These are phyloP conservation scores for Solanum virginianum DNA, from an alignment of 257 asterid genomes.

Conservation along the genomic window DNA sequence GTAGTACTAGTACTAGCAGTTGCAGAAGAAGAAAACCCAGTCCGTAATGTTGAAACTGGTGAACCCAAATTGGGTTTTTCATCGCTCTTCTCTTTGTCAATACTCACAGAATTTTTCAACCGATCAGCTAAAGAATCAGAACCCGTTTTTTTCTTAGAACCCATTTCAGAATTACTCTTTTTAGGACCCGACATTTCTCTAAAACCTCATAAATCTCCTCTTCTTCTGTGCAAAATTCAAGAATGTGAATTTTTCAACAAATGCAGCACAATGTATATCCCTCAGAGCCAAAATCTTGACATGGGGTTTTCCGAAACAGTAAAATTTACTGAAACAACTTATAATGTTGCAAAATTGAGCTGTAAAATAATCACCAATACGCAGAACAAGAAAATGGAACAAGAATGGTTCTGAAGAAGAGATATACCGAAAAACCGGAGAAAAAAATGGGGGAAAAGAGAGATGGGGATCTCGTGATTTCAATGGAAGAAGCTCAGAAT, in stretches of 20 bases:
- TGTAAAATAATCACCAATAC: neutral
- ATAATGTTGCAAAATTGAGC: neutral
- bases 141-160: neutral
- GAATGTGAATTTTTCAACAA: neutral
- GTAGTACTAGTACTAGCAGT: constrained; percentile 12
- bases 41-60: constrained; percentile 3
- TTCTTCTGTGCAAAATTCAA: neutral
- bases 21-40: neutral
- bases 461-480: constrained; percentile 7
- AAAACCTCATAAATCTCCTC: neutral
- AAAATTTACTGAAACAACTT: neutral
- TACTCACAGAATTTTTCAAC: neutral
- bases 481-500: constrained; percentile 1
- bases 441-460: neutral
- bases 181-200: neutral
- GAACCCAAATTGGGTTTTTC: constrained; percentile 10
- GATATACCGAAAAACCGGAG: neutral
- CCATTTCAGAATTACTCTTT: neutral
- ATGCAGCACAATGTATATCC: neutral
- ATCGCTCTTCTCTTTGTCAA: neutral
- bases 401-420: neutral
- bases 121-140: neutral
- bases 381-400: neutral
- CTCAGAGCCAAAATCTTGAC: neutral
- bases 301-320: neutral